Percentiles rank a stretch among this genome's conserved stretches.
phyloP scores from a whole-genome alignment of 164 flowering plant genomes.

The Akebia trifoliata region DNA sequence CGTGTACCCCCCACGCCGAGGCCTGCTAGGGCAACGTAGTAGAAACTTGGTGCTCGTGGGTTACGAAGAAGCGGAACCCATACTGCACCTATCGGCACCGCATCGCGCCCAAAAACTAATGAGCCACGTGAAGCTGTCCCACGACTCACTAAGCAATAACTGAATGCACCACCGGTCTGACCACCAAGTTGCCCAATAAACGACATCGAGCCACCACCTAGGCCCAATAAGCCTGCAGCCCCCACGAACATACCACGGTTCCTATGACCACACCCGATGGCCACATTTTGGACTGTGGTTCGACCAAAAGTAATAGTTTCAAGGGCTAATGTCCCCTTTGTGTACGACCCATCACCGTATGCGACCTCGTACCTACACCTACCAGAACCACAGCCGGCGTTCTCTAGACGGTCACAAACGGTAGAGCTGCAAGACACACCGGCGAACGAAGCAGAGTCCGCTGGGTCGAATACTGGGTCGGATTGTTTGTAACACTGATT shows the following conservation, averaged over 20 bases:
- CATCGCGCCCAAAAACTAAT: constrained; percentile 60
- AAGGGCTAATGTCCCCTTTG: constrained; percentile 51
- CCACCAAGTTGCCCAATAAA: constrained; percentile 77
- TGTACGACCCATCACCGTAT: constrained; percentile 70
- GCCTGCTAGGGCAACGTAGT: constrained; percentile 72
- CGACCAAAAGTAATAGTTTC: constrained; percentile 54
- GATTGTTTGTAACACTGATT: constrained; percentile 67
- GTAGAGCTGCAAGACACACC: constrained; percentile 62
- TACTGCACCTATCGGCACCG: constrained; percentile 62
- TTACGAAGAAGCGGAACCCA: constrained; percentile 70
- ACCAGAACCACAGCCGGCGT: constrained; percentile 47
- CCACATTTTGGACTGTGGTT: constrained; percentile 51
- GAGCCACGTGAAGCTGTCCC: constrained; percentile 53
- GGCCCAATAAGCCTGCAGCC: constrained; percentile 83
- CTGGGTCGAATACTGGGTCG: constrained; percentile 84
- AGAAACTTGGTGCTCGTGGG: constrained; percentile 69
- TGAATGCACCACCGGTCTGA: constrained; percentile 69
- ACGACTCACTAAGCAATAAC: constrained; percentile 76
- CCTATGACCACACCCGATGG: constrained; percentile 87
- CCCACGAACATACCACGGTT: constrained; percentile 87
- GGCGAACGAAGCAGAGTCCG: constrained; percentile 54
- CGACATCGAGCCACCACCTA: constrained; percentile 84
- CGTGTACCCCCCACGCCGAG: constrained; percentile 70
- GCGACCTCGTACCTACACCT: constrained; percentile 73
- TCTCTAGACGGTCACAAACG: constrained; percentile 43